Percentiles rank a stretch among this genome's conserved stretches.
phyloP scores from a whole-genome alignment of 2,329 filamentous ascomycete genomes.

The Fusarium tjaetaba region DNA sequence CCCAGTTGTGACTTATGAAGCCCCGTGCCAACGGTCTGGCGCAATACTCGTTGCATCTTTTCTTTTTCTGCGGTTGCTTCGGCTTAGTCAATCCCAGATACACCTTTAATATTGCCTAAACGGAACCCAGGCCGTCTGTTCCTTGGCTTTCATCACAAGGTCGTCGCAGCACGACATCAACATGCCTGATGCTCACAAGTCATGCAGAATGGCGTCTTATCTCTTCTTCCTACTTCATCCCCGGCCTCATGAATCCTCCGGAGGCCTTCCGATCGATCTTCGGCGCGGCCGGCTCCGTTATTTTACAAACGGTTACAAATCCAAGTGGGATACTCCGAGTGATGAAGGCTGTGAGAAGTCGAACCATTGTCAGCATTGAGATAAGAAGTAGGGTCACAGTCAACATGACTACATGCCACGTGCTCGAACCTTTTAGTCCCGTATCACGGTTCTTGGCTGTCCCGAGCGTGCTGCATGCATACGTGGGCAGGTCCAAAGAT shows the following conservation, averaged over 20 bases:
- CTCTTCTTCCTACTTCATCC: no score
- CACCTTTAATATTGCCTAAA: background rate
- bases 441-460: background rate
- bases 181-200: no score
- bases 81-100: background rate
- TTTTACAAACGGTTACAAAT: background rate
- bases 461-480: background rate
- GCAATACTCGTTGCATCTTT: rapidly evolving
- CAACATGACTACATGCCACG: no score
- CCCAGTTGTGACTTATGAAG: background rate
- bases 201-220: no score
- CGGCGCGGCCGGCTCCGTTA: background rate
- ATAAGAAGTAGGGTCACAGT: background rate
- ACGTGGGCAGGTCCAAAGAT: background rate
- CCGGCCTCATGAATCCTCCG: rapidly evolving
- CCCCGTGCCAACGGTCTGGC: background rate
- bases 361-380: background rate
- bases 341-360: rapidly evolving
- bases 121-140: background rate
- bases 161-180: background rate
- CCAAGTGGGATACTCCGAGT: background rate
- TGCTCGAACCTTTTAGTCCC: background rate
- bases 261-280: background rate
- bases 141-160: background rate
- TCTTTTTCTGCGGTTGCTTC: rapidly evolving